phyloP scores from a whole-genome alignment of 139 green algal genomes.

The Chlamydomonas incerta region DNA sequence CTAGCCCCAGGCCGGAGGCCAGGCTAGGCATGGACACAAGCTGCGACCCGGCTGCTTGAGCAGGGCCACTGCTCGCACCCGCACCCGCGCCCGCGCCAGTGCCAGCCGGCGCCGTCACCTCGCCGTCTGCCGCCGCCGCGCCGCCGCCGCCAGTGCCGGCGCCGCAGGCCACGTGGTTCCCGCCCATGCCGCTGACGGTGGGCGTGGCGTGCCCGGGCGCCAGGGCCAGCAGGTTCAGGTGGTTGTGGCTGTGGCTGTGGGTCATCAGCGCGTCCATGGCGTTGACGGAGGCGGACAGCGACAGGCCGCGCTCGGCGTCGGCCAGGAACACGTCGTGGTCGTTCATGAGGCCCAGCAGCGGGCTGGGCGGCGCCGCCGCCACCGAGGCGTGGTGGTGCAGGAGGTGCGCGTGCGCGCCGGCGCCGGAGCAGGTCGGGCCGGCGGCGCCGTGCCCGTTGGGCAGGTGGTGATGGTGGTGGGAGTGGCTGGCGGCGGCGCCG shows the following conservation, averaged over 20 bases:
- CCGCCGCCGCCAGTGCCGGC: too few relatives aligned
- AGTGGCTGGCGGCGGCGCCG: neutral
- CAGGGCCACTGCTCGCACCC: too few relatives aligned
- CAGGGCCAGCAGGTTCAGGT: neutral
- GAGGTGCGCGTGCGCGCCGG: neutral
- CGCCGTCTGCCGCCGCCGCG: too few relatives aligned
- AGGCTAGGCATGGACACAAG: too few relatives aligned
- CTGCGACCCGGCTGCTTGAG: too few relatives aligned
- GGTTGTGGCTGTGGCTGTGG: neutral
- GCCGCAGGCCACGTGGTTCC: neutral
- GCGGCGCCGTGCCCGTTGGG: neutral
- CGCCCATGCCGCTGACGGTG: too few relatives aligned
- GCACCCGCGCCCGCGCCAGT: too few relatives aligned
- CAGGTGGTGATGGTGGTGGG: neutral
- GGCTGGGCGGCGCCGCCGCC: neutral
- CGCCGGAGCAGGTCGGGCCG: neutral
- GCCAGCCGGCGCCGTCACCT: too few relatives aligned
- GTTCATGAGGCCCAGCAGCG: neutral
- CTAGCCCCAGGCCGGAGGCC: too few relatives aligned
- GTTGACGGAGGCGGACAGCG: neutral
- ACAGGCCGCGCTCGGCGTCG: neutral
- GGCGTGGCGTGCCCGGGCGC: neutral
- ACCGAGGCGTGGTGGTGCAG: neutral
- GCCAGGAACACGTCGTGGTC: constrained; percentile 27
- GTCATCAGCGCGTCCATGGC: neutral